Evolutionary conservation across 176 grass and related monocot species (phyloP), one percentile per base, ranked within the genome.

Genomic region (Rhynchospora tenuis): DNA sequence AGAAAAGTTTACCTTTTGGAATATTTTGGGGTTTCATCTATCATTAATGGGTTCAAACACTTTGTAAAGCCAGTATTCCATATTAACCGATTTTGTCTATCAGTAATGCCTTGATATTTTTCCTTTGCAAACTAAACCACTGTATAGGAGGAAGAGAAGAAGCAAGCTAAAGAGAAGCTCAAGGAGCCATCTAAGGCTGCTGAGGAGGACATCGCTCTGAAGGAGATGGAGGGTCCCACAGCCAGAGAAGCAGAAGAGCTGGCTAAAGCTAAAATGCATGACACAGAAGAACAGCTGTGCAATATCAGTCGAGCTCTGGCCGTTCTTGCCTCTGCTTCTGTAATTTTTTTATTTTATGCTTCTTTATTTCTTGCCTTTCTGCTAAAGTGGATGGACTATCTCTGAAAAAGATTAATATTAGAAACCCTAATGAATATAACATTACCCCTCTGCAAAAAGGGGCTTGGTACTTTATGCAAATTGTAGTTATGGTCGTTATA

Each of bases 301-400:
- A 78, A 93, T 78, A 89, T 98, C 73, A 98, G 95, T 77, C 78
- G 81, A 72, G 95, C 95, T 83, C 73, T 98, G 76, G 90, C 90
- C 56, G 89, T 98, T 66, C 85, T 98, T 0, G 95, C 95, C 81
- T 98, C 95, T 86, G 92, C 92, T 79, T 98, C 95, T 84, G 95
- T 98, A 98, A 43, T 87, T 83, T 75, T 63, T 71, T 85, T 72
- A 24, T 59, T 7, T 38, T 47, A 8, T 22, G 43, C 42, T 86
- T 62, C 83, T 87, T 63, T 80, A 7, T 45, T 83, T 82, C 16
- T 80, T 28, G 22, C 81, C 51, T 89, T 73, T 43, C 46, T 51
- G 72, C 6, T 51, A 38, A 17, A 29, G 22, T 54, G 1, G 27
- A 2, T 26, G 2, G 11, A 75, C 13, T 27, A 5, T 11, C 52